Base-by-base conservation (phyloP, 768 basidiomycete genomes). In the Suillus plorans region DNA sequence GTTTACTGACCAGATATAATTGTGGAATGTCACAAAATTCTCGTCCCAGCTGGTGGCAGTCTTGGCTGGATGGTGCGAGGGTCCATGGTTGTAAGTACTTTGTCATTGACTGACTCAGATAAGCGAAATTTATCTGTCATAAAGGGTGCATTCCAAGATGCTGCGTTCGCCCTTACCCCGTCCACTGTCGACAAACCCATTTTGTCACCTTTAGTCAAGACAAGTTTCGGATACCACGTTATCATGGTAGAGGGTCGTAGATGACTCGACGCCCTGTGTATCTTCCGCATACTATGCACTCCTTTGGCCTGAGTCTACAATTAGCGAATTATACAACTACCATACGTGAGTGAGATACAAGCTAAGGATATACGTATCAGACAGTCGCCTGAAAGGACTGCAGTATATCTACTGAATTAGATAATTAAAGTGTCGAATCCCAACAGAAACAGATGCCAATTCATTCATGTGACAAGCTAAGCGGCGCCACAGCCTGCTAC, bases 211-310 rank as follows among this genome's bases (percentile, higher is more conserved):
- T 83, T 94, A 58, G 89, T 94, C 41, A 95, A 94, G 78, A 95
- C 93, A 7, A 85, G 84, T 66, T 88, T 88, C 71, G 93, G 93
- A 16, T 95, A 94, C 76, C 93, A 95, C 73, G 88, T 95, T 70
- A 94, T 95, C 74, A 92, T 95, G 91, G 92, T 94, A 8, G 92
- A 95, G 78, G 92, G 91, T 20, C 85, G 92, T 44, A 85, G 90
- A 42, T 87, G 13, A 50, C 16, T 28, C 25, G 8, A 50, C 28
- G 71, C 68, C 28, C 55, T 60, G 55, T n/a, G 39, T 41, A 39
- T 9, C 61, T 39, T 52, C 34, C 18, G 9, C 22, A 8, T 12
- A 18, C 20, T 25, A 52, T 18, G 18, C 18, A 59, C 49, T 14
- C 25, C n/a, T 63, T 28, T 31, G 47, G 20, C 36, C 59, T n/a